Conservation (phyloP, 148 eudicot species). For the Cornus florida region DNA sequence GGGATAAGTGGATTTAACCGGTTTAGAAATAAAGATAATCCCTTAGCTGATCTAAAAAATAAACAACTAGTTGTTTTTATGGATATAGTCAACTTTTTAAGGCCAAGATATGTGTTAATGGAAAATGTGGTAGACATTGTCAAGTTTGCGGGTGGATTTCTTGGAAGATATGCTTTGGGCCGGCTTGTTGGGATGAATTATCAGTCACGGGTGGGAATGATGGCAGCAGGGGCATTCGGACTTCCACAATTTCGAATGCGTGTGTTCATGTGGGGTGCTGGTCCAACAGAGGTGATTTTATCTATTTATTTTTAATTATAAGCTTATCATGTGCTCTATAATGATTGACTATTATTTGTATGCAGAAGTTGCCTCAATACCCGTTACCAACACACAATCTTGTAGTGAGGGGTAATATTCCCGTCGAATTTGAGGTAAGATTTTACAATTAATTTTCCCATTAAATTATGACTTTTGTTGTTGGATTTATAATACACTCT, state of each 20-base stretch:
- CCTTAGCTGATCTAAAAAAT: conserved; percentile 56
- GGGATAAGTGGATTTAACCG: conserved; percentile 87
- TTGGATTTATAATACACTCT: background rate
- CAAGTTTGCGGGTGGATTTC: conserved; percentile 54
- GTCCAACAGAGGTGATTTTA: conserved; percentile 49
- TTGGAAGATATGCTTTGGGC: conserved; percentile 73
- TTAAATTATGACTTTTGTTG: background rate
- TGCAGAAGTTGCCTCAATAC: conserved; percentile 76
- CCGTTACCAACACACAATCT: conserved; percentile 81
- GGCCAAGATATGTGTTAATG: conserved; percentile 66
- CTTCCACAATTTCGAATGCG: conserved; percentile 85
- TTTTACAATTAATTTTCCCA: background rate
- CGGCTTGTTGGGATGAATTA: conserved; percentile 66
- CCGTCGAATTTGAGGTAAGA: conserved; percentile 69
- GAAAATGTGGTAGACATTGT: conserved; percentile 79
- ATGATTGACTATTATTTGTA: background rate
- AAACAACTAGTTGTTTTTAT: conserved; percentile 59
- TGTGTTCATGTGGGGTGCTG: conserved; percentile 75
- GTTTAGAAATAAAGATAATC: conserved; percentile 47
- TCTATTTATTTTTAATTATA: background rate
- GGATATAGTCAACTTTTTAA: conserved; percentile 63
- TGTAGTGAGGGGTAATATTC: conserved; percentile 57
- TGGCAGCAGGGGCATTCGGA: conserved; percentile 88
- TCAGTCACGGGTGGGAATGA: conserved; percentile 71
- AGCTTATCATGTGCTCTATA: background rate